Percentiles rank a stretch among this genome's conserved stretches.
Conservation (phyloP, 179 eudicot genomes). For the Amaranthus tricolor region DNA sequence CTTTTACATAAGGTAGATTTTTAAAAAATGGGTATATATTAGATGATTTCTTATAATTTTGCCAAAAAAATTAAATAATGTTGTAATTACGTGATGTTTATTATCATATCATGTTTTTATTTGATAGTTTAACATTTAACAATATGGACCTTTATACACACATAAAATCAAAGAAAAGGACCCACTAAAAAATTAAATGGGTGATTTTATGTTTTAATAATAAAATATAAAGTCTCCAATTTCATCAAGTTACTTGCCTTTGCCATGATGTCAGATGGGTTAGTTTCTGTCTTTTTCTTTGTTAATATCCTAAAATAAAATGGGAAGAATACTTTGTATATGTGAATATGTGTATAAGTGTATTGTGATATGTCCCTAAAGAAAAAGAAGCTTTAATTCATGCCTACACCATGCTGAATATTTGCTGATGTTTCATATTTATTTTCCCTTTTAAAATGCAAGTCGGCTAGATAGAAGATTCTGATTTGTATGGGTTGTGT, state of each 20-base stretch:
- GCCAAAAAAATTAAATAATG: too few species aligned
- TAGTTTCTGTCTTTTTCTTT: not conserved
- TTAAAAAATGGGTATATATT: too few species aligned
- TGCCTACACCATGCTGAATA: constrained; percentile 26
- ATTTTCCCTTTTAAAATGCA: not conserved
- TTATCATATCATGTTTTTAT: constrained; percentile 1
- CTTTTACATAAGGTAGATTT: too few species aligned
- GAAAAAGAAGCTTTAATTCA: constrained; percentile 5
- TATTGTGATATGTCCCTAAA: not conserved
- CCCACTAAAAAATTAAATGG: constrained; percentile 10
- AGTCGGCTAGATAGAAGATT: not conserved
- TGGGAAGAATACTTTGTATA: not conserved
- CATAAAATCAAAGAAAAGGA: constrained; percentile 1
- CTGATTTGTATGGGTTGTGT: not conserved
- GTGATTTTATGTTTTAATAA: constrained; percentile 11
- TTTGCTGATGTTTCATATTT: constrained; percentile 17
- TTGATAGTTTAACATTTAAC: constrained; percentile 14
- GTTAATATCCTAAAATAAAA: not conserved
- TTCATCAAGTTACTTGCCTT: constrained; percentile 24
- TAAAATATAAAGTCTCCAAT: not conserved
- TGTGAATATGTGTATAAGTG: not conserved
- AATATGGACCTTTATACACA: constrained; percentile 18
- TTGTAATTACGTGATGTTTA: too few species aligned
- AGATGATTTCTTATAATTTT: too few species aligned
- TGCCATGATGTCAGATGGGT: constrained; percentile 27